A percentile compares a stretch with the other conserved stretches of the same genome.
Evolutionary conservation across 1,284 basidiomycete genomes (phyloP).

Genomic region (Fistulina hepatica): DNA sequence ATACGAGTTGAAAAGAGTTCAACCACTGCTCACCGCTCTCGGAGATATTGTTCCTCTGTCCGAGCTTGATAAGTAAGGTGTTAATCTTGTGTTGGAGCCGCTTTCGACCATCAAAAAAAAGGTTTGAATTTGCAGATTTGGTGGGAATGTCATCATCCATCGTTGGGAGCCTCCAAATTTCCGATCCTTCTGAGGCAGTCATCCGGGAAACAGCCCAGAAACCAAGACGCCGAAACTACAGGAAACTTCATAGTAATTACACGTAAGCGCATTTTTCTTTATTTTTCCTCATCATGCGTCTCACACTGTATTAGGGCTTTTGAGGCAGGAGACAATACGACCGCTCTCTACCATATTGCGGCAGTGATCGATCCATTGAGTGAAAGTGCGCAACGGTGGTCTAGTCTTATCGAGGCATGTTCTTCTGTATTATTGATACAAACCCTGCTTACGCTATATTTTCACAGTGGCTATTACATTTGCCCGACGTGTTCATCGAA

Average conservation of each 20-base stretch:
- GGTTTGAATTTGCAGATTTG: conserved; percentile 42
- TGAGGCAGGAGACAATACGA: conserved; percentile 53
- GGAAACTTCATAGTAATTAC: conserved; percentile 44
- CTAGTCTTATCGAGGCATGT: conserved; percentile 62
- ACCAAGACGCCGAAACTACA: conserved; percentile 50
- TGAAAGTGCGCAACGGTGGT: conserved; percentile 78
- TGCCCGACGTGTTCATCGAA: conserved; percentile 57
- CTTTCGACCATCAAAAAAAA: conserved; percentile 45
- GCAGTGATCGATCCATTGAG: conserved; percentile 80
- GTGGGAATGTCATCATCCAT: conserved; percentile 61
- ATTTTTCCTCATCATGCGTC: background rate
- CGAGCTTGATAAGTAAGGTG: no score
- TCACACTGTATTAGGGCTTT: conserved; percentile 43
- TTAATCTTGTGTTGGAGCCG: conserved; percentile 55
- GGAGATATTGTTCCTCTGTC: no score
- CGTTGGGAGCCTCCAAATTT: conserved; percentile 52
- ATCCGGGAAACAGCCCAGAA: conserved; percentile 53
- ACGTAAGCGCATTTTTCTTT: conserved; percentile 44
- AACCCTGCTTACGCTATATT: background rate
- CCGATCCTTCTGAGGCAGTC: conserved; percentile 63
- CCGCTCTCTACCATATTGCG: conserved; percentile 63
- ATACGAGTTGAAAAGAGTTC: conserved; percentile 67
- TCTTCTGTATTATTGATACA: background rate
- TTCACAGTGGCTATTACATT: conserved; percentile 43
- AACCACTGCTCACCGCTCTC: no score